Base-by-base conservation (phyloP, 257 asterid species). In the Fraxinus quadrangulata region DNA sequence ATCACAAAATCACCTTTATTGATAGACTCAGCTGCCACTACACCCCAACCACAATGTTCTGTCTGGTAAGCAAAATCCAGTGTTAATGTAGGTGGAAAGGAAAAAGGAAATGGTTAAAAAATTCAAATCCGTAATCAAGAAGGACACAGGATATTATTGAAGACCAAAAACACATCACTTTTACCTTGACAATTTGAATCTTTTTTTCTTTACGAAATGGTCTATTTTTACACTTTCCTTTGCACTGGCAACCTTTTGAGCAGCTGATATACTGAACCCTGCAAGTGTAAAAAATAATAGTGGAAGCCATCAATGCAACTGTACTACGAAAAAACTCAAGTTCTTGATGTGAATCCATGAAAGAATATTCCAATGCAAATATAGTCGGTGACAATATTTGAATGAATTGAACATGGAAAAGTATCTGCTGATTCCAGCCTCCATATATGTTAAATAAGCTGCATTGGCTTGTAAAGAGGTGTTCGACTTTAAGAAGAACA, bases 11-110 rank as follows among this genome's bases (percentile, higher is more conserved):
- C 97, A 77, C 91, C 93, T 85, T 89, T 90, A 17, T 77, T 81
- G 81, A 95, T 84, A 77, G 92, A 70, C 82, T 95, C 99, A 82
- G 92, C 93, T 79, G 99, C 95, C 72, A 87, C 96, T 23, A 87
- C 98, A 76, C 99, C 99, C 98, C 98, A 95, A 80, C 99, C 99
- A 89, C 99, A 94, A 30, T 37, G 88, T 66, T 89, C 92, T 49
- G 99, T 94, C 99, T 94, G 92, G 70, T 77, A 84, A 83, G 78
- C 81, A 78, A 74, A 76, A 81, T 65, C 76, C 34, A 75, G 77
- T 78, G 78, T 78, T 40, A 84, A 72, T 67, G 39, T 70, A 47
- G 63, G 63, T 13, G 33, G 10, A 54, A 74, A 42, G 33, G 77
- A 28, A 63, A 67, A 80, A 37, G 67, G 69, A 73, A 16, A 69